A percentile compares a stretch with the other conserved stretches of the same genome.
Conservation (phyloP, 2,329 filamentous ascomycete species). For the Leptographium procerum region DNA sequence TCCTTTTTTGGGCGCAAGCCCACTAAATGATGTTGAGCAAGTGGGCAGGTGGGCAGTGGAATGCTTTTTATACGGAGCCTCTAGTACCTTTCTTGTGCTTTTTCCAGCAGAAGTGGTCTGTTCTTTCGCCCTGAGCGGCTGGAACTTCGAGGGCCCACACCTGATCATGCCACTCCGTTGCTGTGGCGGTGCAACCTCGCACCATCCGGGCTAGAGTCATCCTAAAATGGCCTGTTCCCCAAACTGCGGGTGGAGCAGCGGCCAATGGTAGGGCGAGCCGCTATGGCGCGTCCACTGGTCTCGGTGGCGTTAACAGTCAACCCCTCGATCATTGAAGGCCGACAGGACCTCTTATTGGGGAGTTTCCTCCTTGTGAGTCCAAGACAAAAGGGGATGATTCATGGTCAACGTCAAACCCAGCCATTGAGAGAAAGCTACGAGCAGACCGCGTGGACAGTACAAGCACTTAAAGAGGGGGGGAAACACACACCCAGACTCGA, state of each 20-base stretch:
- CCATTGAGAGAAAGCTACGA: no score
- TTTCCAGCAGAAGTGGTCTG: neutral
- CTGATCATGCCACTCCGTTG: slow-evolving; percentile 12
- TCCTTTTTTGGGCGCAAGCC: neutral
- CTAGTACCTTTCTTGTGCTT: neutral
- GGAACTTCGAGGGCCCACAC: neutral
- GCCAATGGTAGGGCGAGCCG: neutral
- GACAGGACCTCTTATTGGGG: neutral
- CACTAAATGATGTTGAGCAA: neutral
- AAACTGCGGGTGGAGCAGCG: neutral
- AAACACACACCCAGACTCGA: no score
- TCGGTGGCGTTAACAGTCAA: neutral
- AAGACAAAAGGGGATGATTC: no score
- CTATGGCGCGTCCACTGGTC: slow-evolving; percentile 6
- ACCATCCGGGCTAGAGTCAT: neutral
- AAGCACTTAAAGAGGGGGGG: no score
- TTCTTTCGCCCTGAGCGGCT: neutral
- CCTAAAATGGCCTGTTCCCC: slow-evolving; percentile 5
- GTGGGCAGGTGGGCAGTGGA: neutral
- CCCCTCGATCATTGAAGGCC: neutral
- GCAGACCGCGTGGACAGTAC: no score
- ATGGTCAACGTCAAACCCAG: no score
- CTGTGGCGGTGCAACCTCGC: slow-evolving; percentile 12
- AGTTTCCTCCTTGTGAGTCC: neutral
- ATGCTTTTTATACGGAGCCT: neutral